Evolutionary conservation across 345 rosid species (phyloP), one percentile per base, ranked within the genome.

Genomic region (Salix purpurea): DNA sequence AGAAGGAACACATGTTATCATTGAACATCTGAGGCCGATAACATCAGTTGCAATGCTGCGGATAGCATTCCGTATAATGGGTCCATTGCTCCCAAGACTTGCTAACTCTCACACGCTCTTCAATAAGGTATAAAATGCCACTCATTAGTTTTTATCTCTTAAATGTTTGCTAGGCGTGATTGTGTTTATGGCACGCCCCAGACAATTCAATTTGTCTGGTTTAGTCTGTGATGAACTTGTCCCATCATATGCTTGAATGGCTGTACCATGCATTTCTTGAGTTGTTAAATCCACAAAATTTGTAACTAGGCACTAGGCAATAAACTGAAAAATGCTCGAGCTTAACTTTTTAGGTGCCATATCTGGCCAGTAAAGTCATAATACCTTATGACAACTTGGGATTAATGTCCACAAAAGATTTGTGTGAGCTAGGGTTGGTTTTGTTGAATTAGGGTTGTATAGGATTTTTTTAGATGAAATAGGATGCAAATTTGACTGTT

Each of bases 11-110:
- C 97, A 92, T 74, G 82, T 69, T 72, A 90, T 96, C 84, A 84
- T 92, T 74, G 87, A 86, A 83, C 88, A 96, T 84, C 94, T 96
- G 67, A 85, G 91, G 85, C 98, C 98, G 6, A 86, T 96, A 71
- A 91, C 94, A 71, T 92, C 99, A 46, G 93, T 94, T 58, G 97
- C 97, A 67, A 91, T 96, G 98, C 81, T 94, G 83, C 88, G 99
- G 88, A 93, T 92, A 80, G 92, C 84, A 42, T 96, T 94, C 81
- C 98, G 98, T 68, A 93, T 96, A 30, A 92, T 94, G 97, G 94
- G 96, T 21, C 97, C 98, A 44, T 79, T 96, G 86, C 98, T 96
- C 71, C 99, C 98, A 36, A 88, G 98, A 85, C 97, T 96, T 23
- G 89, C 91, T 77, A 92, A 88, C 88, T 90, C 98, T 74, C 99